A percentile compares a stretch with the other conserved stretches of the same genome.
phyloP scores from a whole-genome alignment of 192 early-diverging fungal genomes.

The Gorgonomyces haynaldii region DNA sequence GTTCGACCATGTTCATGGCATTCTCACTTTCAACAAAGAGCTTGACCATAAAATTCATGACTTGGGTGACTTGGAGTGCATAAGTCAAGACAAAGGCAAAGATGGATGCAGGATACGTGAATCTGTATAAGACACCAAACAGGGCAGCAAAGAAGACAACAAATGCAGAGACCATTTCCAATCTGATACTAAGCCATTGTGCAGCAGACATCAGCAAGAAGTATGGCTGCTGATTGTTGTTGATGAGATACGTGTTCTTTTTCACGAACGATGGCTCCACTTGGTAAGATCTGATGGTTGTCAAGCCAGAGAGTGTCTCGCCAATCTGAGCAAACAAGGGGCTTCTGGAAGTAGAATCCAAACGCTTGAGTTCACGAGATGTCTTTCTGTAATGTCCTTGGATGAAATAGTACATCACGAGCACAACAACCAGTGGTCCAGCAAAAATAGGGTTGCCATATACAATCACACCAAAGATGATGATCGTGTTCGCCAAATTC shows the following conservation, averaged over 20 bases:
- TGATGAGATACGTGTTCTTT: background rate
- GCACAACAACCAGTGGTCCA: constrained; percentile 7
- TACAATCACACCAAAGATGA: constrained; percentile 13
- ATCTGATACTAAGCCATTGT: background rate
- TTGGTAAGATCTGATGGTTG: constrained; percentile 18
- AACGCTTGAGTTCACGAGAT: constrained; percentile 23
- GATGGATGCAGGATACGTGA: constrained; percentile 53
- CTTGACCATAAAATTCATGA: background rate
- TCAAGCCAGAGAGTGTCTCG: constrained; percentile 8
- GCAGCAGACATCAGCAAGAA: background rate
- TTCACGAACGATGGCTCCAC: constrained; percentile 3
- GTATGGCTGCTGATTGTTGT: background rate
- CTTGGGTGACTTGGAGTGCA: constrained; percentile 53
- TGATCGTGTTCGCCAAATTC: constrained; percentile 8
- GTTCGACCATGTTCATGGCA: constrained; percentile 25
- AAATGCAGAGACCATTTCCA: constrained; percentile 37
- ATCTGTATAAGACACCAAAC: background rate
- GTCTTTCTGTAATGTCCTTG: constrained; percentile 21
- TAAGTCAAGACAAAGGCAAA: constrained; percentile 76
- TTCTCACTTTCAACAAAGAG: constrained; percentile 17
- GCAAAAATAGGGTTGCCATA: constrained; percentile 14
- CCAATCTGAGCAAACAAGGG: constrained; percentile 18
- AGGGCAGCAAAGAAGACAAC: constrained; percentile 30
- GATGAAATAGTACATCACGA: constrained; percentile 22
- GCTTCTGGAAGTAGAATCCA: constrained; percentile 17